phyloP scores from a whole-genome alignment of 2,329 filamentous ascomycete genomes.

The Aureobasidium pullulans region DNA sequence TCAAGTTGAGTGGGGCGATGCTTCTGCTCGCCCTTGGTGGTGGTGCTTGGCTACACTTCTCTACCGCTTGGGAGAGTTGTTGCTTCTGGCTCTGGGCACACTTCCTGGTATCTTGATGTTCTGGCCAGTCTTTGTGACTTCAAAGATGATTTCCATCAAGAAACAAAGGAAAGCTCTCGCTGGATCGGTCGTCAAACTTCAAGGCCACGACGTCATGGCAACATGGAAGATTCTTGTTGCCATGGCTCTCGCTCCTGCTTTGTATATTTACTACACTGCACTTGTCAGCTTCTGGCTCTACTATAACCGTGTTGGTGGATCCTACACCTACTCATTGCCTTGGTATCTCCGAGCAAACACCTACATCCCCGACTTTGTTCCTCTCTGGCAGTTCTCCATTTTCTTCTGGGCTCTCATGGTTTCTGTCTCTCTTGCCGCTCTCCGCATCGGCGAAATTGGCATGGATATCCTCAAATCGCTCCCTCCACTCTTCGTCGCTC shows the following conservation, averaged over 20 bases:
- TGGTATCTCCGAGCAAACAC: conserved; percentile 8
- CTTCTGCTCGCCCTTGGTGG: conserved; percentile 67
- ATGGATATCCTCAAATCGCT: conserved; percentile 98
- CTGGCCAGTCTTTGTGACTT: conserved; percentile 75
- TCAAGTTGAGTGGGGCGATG: conserved; percentile 81
- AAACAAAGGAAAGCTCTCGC: conserved; percentile 80
- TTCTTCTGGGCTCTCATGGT: conserved; percentile 76
- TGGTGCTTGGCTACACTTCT: conserved; percentile 58
- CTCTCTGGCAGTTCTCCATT: conserved; percentile 68
- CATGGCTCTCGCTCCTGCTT: conserved; percentile 69
- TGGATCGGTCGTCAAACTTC: conserved; percentile 79
- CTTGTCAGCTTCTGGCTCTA: conserved; percentile 70
- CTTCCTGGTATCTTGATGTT: conserved; percentile 83
- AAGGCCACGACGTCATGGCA: conserved; percentile 81
- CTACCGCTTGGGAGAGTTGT: conserved; percentile 71
- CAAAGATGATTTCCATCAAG: conserved; percentile 71
- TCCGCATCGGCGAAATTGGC: conserved; percentile 93
- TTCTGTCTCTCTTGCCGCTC: conserved; percentile 80
- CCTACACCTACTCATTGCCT: not conserved
- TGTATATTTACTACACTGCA: conserved; percentile 76
- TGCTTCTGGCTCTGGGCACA: conserved; percentile 68
- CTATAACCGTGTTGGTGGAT: conserved; percentile 70
- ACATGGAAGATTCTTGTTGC: conserved; percentile 90
- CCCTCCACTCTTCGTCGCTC: conserved; percentile 73
- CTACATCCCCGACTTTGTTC: conserved; percentile 68